Evolutionary conservation across 2,329 filamentous ascomycete genomes (phyloP).

Genomic region (Kalmusia sp.): DNA sequence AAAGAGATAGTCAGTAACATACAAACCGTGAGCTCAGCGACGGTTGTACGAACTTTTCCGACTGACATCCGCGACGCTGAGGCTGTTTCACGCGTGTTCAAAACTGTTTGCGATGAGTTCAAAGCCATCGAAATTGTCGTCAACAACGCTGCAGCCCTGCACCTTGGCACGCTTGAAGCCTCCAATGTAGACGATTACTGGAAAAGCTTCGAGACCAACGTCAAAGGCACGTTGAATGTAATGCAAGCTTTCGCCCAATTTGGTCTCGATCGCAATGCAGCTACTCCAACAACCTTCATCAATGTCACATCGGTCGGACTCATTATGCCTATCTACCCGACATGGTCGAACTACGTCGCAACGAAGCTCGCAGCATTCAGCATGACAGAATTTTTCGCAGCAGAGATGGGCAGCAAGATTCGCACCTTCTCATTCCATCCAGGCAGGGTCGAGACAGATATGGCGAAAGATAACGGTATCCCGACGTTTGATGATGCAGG

Average conservation of each 20-base stretch:
- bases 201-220: background rate
- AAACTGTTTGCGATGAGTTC: background rate
- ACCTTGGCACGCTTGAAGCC: background rate
- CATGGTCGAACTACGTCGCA: background rate
- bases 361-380: background rate
- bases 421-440: constrained; percentile 3
- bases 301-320: background rate
- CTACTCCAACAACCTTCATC: background rate
- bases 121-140: background rate
- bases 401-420: background rate
- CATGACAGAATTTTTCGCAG: background rate
- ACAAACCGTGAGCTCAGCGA: background rate
- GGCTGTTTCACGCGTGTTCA: background rate
- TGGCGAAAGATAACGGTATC: background rate
- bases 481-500: constrained; percentile 1
- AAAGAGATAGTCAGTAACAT: background rate
- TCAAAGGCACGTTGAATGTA: background rate
- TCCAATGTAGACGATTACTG: background rate
- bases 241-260: background rate
- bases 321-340: background rate
- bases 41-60: background rate
- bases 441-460: constrained; percentile 1
- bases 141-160: background rate
- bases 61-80: background rate
- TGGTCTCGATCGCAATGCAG: background rate